Base-by-base conservation (phyloP, 805 yeast genomes). In the Candida vartiovaarae region DNA sequence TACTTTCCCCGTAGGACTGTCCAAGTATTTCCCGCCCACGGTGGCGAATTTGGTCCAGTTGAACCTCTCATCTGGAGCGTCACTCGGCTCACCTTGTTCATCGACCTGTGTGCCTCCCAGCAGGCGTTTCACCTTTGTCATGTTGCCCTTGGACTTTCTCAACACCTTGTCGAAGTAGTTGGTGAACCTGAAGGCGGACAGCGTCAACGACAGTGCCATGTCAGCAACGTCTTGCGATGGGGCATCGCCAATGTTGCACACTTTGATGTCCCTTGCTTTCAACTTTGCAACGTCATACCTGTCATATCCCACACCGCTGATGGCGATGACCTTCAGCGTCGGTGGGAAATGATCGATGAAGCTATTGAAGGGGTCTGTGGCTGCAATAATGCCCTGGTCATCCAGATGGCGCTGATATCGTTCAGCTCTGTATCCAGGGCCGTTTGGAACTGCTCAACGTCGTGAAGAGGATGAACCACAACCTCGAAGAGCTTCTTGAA, bases 161-260 rank as follows among this genome's bases (percentile, higher is more conserved):
- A 77, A 59, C 8, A 62, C 58, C 3, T 56, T 54, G 47, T 73
- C 75, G 57, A 75, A 74, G 36, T 71, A 59, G 2, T 67, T 58
- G 47, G 78, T 75, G 62, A 73, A 71, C 50, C 93, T 68, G 64
- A 81, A 81, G 27, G 80, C 72, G 39, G 76, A 70, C 47, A 84
- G 54, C 1, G 82, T 65, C 52, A 80, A 69, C 52, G 66, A 72
- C 40, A 83, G 62, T 3, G 81, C 90, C 44, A 79, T 61, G 50
- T 84, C 93, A 3, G 89, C 84, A 31, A 84, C 93, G 11, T 83
- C 80, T 27, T 68, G 74, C 2, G 84, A 75, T 0, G 82, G 79
- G 32, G 69, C 68, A 7, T 74, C 63, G 47, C 84, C 74, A 45
- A 80, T 78, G 57, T 84, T 81, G 48, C 84, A 77, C 50, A 84